phyloP scores from a whole-genome alignment of 1,284 basidiomycete genomes.

The Rhodotorula sp. region DNA sequence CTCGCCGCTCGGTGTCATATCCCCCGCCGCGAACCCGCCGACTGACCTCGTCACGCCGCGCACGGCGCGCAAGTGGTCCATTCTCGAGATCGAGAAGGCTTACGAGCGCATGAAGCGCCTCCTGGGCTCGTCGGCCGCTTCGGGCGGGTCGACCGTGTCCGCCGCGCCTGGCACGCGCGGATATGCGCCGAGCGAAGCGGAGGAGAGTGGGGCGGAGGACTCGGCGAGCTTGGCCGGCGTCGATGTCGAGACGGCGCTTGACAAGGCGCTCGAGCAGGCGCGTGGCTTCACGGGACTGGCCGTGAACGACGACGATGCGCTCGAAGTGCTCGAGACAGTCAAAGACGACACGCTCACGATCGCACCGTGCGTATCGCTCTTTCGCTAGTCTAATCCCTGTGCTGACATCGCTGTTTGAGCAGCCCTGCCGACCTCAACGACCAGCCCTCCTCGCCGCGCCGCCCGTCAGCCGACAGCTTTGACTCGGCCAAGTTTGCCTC shows the following conservation, averaged over 20 bases:
- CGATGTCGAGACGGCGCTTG: conserved; percentile 5
- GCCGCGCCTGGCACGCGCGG: no score
- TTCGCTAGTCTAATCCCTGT: no score
- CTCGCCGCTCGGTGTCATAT: background rate
- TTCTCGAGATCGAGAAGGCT: conserved; percentile 12
- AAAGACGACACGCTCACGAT: background rate
- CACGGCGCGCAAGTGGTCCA: conserved; percentile 32
- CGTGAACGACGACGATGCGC: background rate
- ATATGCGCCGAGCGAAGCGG: conserved; percentile 6
- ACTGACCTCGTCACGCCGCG: conserved; percentile 26
- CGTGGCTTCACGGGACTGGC: background rate
- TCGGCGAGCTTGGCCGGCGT: background rate
- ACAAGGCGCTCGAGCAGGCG: conserved; percentile 10
- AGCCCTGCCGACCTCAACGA: background rate
- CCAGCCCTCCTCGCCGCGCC: background rate
- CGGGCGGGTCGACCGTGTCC: background rate
- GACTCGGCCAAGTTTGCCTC: no score
- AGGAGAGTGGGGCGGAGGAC: background rate
- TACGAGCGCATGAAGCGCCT: conserved; percentile 34
- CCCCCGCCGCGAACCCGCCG: background rate
- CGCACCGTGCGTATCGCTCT: background rate
- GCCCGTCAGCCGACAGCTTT: no score
- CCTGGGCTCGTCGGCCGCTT: conserved; percentile 13
- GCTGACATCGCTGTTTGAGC: background rate
- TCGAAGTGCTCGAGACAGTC: background rate